Base-by-base conservation (phyloP, 202 grass and related monocot species). In the Alloteropsis angusta region DNA sequence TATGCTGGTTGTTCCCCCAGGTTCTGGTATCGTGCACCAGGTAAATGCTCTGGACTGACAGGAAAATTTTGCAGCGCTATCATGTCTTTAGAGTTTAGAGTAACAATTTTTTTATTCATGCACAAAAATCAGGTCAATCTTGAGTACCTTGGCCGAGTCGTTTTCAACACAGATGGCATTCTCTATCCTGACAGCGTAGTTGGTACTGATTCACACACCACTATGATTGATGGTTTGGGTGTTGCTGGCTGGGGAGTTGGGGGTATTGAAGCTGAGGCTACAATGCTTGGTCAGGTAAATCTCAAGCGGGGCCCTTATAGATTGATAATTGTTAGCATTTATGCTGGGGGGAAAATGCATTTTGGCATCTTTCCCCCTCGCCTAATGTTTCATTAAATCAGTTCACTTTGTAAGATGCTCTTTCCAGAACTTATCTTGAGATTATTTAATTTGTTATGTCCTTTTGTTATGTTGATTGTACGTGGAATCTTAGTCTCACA, bases 171-270 rank as follows among this genome's bases (percentile, higher is more conserved):
- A 43, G 72, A 90, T 65, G 89, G 89, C 57, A 41, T 94, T 43
- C 60, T 97, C 13, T 97, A 97, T 48, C 95, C 87, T 53, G 95
- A 97, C 62, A 97, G 95, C 3, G 95, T 97, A 84, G 95, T 97
- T 74, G 95, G 95, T 41, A 97, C 91, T 75, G 91, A 97, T 82
- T 97, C 94, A 30, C 94, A 97, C 68, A 97, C 94, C 58, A 97
- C 94, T 68, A 97, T 97, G 95, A 97, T 97, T 88, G 91, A 97
- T 90, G 91, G 95, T 80, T 81, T 97, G 69, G 95, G 94, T 84
- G 91, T 97, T 87, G 94, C 89, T 83, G 94, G 94, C 53, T 97
- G 94, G 95, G 94, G 95, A 4, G 95, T 97, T 82, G 91, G 95
- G 73, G 95, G 95, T 62, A 97, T 97, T 73, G 95, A 94, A 87